Base-by-base conservation (phyloP, 2,329 filamentous ascomycete genomes). In the Colletotrichum destructivum region DNA sequence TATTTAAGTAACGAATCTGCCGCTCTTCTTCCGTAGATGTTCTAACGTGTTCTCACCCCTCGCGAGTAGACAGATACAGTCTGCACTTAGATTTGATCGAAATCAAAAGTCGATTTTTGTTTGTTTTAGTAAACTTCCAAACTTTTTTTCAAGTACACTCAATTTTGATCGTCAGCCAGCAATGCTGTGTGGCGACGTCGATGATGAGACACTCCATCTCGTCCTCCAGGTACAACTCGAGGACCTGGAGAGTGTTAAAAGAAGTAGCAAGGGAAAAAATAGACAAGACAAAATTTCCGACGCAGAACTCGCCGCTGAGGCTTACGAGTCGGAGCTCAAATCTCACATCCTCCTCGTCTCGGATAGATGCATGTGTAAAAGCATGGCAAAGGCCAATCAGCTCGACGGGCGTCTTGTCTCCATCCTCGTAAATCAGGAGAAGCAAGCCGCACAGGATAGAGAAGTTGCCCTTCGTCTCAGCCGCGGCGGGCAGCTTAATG, bases 331-430 rank as follows among this genome's bases (percentile, higher is more conserved):
- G 5, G 75, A 77, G 23, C 73, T 77, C 13, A 51, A 47, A 18
- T 21, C 62, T 2, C n/a, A 66, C 9, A 35, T 55, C 1, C 55
- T 56, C 11, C 54, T 71, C 15, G n/a, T 57, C 11, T 38, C 61
- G 9, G 75, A 77, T 44, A 66, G 62, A 3, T 31, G 23, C 38
- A 74, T 76, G 71, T 65, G 72, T 31, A 69, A 62, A 38, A 77
- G 75, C 51, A 72, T 77, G 0, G 72, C 69, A 18, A 69, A 64
- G n/a, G 74, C 75, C 1, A 67, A 73, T 3, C 83, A 13, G 11
- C 15, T 31, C 26, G 62, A 84, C 35, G 55, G 55, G 6, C n/a
- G n/a, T 18, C 15, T 66, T 21, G 49, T 70, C 16, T n/a, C 1
- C 12, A n/a, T n/a, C 11, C 42, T 66, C 12, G 35, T 13, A 9